Evolutionary conservation across 179 eudicot species (phyloP), one percentile per base, ranked within the genome.

Genomic region (Beta corolliflora): DNA sequence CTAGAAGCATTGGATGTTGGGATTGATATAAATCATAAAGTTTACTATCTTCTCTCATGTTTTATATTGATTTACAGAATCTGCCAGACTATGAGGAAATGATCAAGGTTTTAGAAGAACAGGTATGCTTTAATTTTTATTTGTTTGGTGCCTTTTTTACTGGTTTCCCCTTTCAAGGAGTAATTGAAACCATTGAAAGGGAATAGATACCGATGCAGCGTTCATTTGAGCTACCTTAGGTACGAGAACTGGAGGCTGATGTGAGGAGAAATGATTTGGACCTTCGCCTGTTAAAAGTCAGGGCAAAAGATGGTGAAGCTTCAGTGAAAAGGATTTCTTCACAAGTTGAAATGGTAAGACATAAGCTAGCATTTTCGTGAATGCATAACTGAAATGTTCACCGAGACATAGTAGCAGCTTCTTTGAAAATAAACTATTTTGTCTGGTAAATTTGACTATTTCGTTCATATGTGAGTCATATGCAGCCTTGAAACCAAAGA

Each of bases 201-300:
- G 48, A 83, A 56, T 31, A 69, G 68, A 74, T 70, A 82, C 59
- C 61, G n/a, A 61, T 71, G 75, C 41, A 74, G 73, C 44, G 77
- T 80, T 54, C 19, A 58, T 48, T 78, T 87, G 82, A 75, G 75
- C 31, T 59, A 89, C 44, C 70, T 77, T 87, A 95, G 98, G 90
- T 92, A 69, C 93, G 78, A 77, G 81, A 83, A 81, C 89, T 92
- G 76, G 91, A 94, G 89, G 87, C 81, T 79, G 86, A 75, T 77
- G 88, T 93, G 71, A 89, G 89, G 77, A 89, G 79, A 65, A 93
- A 87, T 87, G 91, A 93, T 80, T 84, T 85, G 83, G 91, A 92
- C 71, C 84, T 93, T 83, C 83, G 81, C 60, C 64, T 56, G 59
- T 66, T 93, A 65, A 88, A 91, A 80, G 80, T 77, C n/a, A 91